Evolutionary conservation across 768 basidiomycete species (phyloP).

Genomic region (Rickenella mellea): DNA sequence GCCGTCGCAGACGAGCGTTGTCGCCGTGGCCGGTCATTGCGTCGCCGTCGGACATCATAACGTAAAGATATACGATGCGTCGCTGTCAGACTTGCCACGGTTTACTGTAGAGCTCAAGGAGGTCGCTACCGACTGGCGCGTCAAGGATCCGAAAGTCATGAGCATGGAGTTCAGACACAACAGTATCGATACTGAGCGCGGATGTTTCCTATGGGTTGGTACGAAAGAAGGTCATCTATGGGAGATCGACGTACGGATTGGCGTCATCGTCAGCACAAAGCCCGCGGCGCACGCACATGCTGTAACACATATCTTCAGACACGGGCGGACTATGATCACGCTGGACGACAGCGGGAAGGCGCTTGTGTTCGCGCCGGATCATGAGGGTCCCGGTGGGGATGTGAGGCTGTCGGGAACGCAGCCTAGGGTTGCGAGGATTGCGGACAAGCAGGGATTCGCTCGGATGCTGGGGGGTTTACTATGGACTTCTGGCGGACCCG

Average conservation of each 20-base stretch:
- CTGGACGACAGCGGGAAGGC: slow-evolving; percentile 83
- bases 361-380: slow-evolving; percentile 55
- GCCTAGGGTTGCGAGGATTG: slow-evolving; percentile 55
- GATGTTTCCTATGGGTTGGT: slow-evolving; percentile 72
- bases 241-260: slow-evolving; percentile 69
- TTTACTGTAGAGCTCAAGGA: slow-evolving; percentile 53
- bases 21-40: slow-evolving; percentile 47
- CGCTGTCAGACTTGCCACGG: slow-evolving; percentile 33
- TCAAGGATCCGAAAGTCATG: slow-evolving; percentile 64
- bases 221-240: slow-evolving; percentile 84
- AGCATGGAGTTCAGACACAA: slow-evolving; percentile 70
- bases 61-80: slow-evolving; percentile 55
- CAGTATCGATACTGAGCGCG: slow-evolving; percentile 34
- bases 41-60: slow-evolving; percentile 51
- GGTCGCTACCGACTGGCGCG: slow-evolving; percentile 32
- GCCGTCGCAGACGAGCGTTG: slow-evolving; percentile 42
- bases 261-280: slow-evolving; percentile 46
- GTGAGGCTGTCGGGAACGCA: slow-evolving; percentile 37
- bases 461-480: slow-evolving; percentile 64
- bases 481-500: slow-evolving; percentile 56
- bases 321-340: slow-evolving; percentile 62
- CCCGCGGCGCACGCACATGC: slow-evolving; percentile 54
- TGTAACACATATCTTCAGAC: slow-evolving; percentile 67
- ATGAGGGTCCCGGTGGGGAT: slow-evolving; percentile 25
- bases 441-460: slow-evolving; percentile 78